Base-by-base conservation (phyloP, 306 rosid species). In the Pterocarpus santalinus region DNA sequence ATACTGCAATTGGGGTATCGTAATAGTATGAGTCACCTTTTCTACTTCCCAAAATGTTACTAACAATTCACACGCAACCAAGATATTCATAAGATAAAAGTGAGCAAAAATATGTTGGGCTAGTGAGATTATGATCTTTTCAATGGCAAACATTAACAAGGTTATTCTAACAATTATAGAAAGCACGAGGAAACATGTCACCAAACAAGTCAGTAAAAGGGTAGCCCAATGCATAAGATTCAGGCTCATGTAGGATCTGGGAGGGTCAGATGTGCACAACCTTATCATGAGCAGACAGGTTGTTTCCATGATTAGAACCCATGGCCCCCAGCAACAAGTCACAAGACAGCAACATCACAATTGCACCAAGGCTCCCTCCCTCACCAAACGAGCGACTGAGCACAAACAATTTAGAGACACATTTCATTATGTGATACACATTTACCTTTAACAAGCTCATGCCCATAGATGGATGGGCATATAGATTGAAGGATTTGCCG, bases 381-480 rank as follows among this genome's bases (percentile, higher is more conserved):
- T 13, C 53, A 47, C 15, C 53, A 47, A 47, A 84, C 69, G 58
- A 16, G 69, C 17, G 2, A 78, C 30, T 36, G 62, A 73, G 30
- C 71, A 55, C 62, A 78, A 51, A 58, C 67, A 71, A 5, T n/a
- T 14, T 72, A 16, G 72, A 76, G 57, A 33, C 81, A 69, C 28
- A 30, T 74, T 75, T 73, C 75, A 76, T 52, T 65, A 67, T 46
- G 44, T 47, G 49, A 44, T 49, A 65, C 9, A 72, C 66, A 51
- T 71, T 79, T 85, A 95, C 99, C 98, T 90, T 95, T 95, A 78
- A 95, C 97, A 81, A 95, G 96, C 69, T 95, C 99, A 60, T 95
- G 98, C n/a, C 99, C 99, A 51, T 88, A 93, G 82, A 95, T 95
- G 55, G 99, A 95, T 65, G 99, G 98, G 86, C 98, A 95, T 74